These are phyloP conservation scores for Hymenoscyphus fraxineus DNA, from an alignment of 2,329 filamentous ascomycete genomes.

Conservation along the genomic window DNA sequence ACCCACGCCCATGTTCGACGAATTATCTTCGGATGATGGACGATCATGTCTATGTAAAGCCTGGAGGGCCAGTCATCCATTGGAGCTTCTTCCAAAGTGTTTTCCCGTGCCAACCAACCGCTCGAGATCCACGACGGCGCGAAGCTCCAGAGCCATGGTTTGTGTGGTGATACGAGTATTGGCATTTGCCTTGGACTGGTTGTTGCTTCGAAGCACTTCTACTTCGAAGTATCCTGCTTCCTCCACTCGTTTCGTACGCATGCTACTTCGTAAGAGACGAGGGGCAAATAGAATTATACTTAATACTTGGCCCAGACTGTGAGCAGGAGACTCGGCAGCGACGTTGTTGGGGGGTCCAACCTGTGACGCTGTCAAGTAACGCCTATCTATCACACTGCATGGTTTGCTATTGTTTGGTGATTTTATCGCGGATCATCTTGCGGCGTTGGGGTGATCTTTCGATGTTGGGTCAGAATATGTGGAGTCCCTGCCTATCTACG, in stretches of 20 bases:
- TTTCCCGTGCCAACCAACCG: not conserved
- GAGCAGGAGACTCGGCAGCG: conserved; percentile 1
- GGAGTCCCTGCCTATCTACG: not conserved
- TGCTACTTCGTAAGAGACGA: not conserved
- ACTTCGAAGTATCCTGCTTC: not conserved
- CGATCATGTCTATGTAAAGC: conserved; percentile 4
- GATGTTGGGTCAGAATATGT: not conserved
- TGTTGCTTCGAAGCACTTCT: not conserved
- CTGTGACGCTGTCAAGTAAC: not conserved
- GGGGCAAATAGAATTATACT: not conserved
- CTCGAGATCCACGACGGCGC: not conserved
- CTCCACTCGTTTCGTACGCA: not conserved
- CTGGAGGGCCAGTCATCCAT: not conserved
- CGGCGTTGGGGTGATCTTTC: not conserved
- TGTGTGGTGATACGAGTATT: not conserved
- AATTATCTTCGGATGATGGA: not conserved
- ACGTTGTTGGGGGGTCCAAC: not conserved
- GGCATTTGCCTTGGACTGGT: not conserved
- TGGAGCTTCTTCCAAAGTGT: not conserved
- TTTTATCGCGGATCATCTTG: not conserved
- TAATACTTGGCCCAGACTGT: not conserved
- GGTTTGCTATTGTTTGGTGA: not conserved
- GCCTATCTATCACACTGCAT: conserved; percentile 3
- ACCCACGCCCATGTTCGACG: not conserved
- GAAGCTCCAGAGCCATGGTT: not conserved